Percentiles rank a stretch among this genome's conserved stretches.
phyloP scores from a whole-genome alignment of 768 basidiomycete genomes.

The Boletus subparvulus region DNA sequence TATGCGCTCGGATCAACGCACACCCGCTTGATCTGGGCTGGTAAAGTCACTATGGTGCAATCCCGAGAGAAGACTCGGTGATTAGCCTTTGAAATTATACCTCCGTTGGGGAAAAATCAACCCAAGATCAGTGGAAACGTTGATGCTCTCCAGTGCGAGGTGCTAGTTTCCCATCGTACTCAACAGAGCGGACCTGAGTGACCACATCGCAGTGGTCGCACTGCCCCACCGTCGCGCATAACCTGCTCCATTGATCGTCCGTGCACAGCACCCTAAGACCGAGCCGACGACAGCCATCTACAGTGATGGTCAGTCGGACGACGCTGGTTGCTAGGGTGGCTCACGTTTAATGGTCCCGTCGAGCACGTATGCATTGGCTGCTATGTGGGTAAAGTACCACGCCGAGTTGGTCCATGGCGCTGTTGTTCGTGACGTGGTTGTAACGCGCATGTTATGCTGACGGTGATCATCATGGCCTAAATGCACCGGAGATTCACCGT shows the following conservation, averaged over 20 bases:
- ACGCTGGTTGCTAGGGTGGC: slow-evolving; percentile 3
- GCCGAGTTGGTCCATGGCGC: background rate
- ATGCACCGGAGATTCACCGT: background rate
- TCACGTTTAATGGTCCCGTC: slow-evolving; percentile 4
- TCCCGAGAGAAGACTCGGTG: too few species aligned
- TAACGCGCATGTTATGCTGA: background rate
- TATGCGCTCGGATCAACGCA: slow-evolving; percentile 1
- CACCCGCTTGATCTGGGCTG: background rate
- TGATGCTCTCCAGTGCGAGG: too few species aligned
- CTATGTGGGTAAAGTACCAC: too few species aligned
- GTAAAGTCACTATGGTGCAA: background rate
- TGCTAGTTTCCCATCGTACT: too few species aligned
- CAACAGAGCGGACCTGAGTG: background rate
- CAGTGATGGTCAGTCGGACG: slow-evolving; percentile 2
- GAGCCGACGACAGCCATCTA: background rate
- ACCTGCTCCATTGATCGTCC: background rate
- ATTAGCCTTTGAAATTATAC: too few species aligned
- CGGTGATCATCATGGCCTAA: background rate
- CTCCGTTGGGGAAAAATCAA: too few species aligned
- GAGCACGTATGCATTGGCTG: background rate
- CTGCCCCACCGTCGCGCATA: background rate
- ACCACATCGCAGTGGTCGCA: background rate
- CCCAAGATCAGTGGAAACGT: too few species aligned
- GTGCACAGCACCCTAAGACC: slow-evolving; percentile 9
- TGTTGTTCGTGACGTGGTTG: background rate